These are phyloP conservation scores for Pythium dissotocum DNA, from an alignment of 352 stramenopile genomes.

Conservation along the genomic window DNA sequence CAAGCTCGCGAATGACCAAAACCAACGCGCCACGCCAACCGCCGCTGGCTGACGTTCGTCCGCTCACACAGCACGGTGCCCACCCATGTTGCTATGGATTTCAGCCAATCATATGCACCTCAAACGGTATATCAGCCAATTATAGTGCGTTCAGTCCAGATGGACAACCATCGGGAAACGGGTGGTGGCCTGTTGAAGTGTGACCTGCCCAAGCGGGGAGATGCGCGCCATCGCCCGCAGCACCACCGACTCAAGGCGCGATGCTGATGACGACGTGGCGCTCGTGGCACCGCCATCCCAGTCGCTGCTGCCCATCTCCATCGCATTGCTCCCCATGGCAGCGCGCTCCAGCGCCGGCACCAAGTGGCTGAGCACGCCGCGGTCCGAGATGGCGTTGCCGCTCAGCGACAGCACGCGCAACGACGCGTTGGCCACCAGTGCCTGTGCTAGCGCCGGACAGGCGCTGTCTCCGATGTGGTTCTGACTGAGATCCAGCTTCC, in stretches of 20 bases:
- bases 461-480: conserved; percentile 65
- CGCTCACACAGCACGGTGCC: conserved; percentile 6
- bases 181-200: conserved; percentile 39
- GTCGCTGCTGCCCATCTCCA: background rate
- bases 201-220: conserved; percentile 31
- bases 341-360: conserved; percentile 39
- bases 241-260: conserved; percentile 50
- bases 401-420: conserved; percentile 54
- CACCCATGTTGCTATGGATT: conserved; percentile 11
- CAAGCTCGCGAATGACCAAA: conserved; percentile 11
- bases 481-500: conserved; percentile 72
- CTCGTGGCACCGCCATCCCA: background rate
- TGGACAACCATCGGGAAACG: conserved; percentile 21
- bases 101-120: conserved; percentile 34
- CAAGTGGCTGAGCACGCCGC: conserved; percentile 48
- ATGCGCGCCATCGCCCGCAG: conserved; percentile 50
- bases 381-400: conserved; percentile 59
- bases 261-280: conserved; percentile 8
- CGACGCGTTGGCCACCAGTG: conserved; percentile 37
- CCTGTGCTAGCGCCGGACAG: conserved; percentile 37
- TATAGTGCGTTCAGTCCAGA: background rate
- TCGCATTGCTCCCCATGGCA: conserved; percentile 12
- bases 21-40: background rate
- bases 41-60: conserved; percentile 27
- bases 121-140: conserved; percentile 28